Evolutionary conservation across 495 filamentous ascomycete species (phyloP), one percentile per base, ranked within the genome.

Genomic region (Aspergillus haitiensis): DNA sequence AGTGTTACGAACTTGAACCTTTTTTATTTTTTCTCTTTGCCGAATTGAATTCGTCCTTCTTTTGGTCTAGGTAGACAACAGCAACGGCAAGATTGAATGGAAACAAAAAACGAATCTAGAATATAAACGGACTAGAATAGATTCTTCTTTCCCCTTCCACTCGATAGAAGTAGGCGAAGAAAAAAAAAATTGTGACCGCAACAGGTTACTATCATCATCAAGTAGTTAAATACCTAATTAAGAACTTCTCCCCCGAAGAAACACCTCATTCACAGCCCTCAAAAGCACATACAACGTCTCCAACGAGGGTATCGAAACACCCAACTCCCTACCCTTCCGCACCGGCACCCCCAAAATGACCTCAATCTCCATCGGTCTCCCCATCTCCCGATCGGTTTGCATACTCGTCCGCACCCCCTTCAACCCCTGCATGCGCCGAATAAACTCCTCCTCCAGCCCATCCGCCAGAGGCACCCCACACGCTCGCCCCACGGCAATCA

Each of bases 331-430:
- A 3, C 81, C 74, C 63, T 78, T 82, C 46, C 67, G 66, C 33
- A 79, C 75, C 7, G 81, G 79, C 62, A 78, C 78, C 7, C 82
- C 82, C 9, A 85, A 58, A 47, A 85, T 84, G 5, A 84, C 77
- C 55, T 85, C 82, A 8, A 84, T 71, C 64, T 84, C 82, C 79
- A 84, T 76, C 0, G 70, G 74, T 45, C 76, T 73, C 11, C 76
- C 78, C 54, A 66, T 74, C 61, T 78, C 74, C 40, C 69, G 72
- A 69, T 85, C 82, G 7, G 73, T 72, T 64, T 79, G 76, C 82
- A 85, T 85, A 63, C 81, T 84, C 49, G 75, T 81, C n/a, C 72
- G 66, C 54, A 82, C 74, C 0, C 68, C 64, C 1, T 73, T 73
- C 69, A 82, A 65, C 0, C 63, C 67, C 16, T 75, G 66, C 16